A percentile compares a stretch with the other conserved stretches of the same genome.
phyloP scores from a whole-genome alignment of 257 asterid species.

The Capsicum rhomboideum region DNA sequence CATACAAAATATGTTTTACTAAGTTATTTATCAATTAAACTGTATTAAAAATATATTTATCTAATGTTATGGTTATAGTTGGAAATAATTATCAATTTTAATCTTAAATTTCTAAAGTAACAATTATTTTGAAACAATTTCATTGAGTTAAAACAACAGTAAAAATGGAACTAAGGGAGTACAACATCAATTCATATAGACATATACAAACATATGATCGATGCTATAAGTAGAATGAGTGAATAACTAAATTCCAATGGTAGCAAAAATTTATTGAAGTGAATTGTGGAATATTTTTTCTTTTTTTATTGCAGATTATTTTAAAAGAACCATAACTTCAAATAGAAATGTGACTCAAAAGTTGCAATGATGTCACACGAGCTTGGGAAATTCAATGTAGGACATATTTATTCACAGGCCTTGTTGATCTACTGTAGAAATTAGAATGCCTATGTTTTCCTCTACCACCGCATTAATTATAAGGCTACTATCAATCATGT shows the following conservation, averaged over 20 bases:
- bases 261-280: not conserved
- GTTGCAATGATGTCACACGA: not conserved
- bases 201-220: not conserved
- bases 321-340: not conserved
- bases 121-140: not conserved
- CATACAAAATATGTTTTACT: no score
- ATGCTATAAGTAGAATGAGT: not conserved
- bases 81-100: not conserved
- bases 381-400: not conserved
- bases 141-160: not conserved
- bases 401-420: not conserved
- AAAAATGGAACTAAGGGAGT: not conserved
- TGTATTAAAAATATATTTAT: no score
- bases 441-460: not conserved
- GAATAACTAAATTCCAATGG: not conserved
- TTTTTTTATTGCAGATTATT: not conserved
- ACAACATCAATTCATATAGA: not conserved
- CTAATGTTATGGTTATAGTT: no score
- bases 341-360: not conserved
- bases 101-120: not conserved
- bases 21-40: no score
- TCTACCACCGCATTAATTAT: not conserved
- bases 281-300: not conserved
- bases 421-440: not conserved
- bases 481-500: not conserved